phyloP scores from a whole-genome alignment of 75 land plant genomes.

The Sequoiadendron giganteum region DNA sequence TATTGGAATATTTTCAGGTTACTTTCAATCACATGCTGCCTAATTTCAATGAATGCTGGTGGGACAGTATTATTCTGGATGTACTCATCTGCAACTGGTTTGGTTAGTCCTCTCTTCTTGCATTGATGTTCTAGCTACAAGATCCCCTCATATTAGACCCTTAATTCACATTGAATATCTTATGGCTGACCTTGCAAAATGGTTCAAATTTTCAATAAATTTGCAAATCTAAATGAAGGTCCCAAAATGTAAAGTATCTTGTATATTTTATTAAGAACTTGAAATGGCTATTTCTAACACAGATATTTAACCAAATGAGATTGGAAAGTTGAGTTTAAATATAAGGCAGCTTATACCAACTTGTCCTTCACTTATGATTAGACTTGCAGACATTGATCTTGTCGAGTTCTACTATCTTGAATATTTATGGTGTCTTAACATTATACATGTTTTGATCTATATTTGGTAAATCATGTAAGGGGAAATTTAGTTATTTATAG shows the following conservation, averaged over 20 bases:
- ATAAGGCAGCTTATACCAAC: neutral
- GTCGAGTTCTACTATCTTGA: neutral
- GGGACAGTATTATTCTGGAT: slow-evolving; percentile 97
- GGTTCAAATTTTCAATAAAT: neutral
- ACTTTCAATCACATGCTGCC: slow-evolving; percentile 97
- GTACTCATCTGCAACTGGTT: slow-evolving; percentile 95
- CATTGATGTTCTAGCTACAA: neutral
- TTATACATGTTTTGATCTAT: neutral
- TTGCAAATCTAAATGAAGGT: neutral
- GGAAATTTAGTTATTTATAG: neutral
- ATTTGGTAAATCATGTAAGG: neutral
- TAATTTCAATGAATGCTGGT: slow-evolving; percentile 98
- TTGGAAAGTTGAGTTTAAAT: neutral
- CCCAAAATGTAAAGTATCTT: neutral
- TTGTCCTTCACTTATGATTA: neutral
- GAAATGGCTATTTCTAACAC: neutral
- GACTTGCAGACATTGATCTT: neutral
- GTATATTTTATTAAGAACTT: neutral
- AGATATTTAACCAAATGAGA: neutral
- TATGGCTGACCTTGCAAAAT: neutral
- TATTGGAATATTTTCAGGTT: slow-evolving; percentile 48
- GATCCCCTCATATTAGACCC: neutral
- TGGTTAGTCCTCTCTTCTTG: slow-evolving; percentile 48
- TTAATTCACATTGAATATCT: neutral
- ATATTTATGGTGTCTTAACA: neutral